Evolutionary conservation across 345 rosid genomes (phyloP).

Genomic region (Heritiera fomes): DNA sequence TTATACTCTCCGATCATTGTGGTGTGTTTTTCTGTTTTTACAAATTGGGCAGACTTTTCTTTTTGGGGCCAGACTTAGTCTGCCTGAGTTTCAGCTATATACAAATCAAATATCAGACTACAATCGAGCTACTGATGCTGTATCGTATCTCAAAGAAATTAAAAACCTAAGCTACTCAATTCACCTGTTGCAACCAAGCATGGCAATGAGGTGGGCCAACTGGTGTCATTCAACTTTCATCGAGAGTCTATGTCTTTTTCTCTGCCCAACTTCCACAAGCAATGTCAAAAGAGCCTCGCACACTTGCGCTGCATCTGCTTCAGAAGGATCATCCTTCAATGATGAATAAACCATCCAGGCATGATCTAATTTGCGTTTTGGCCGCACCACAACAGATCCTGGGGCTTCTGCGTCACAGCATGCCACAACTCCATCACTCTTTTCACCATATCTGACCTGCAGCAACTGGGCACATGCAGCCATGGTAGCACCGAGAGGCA

Average conservation of each 20-base stretch:
- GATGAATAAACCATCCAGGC: constrained; percentile 99
- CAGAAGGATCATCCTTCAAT: constrained; percentile 60
- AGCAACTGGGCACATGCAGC: constrained; percentile 96
- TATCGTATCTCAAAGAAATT: background rate
- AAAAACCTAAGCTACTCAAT: background rate
- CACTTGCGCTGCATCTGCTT: constrained; percentile 84
- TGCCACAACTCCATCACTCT: constrained; percentile 90
- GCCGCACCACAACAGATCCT: constrained; percentile 84
- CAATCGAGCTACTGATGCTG: background rate
- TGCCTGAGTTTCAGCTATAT: background rate
- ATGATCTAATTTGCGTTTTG: constrained; percentile 79
- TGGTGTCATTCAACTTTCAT: constrained; percentile 35
- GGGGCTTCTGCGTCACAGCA: constrained; percentile 93
- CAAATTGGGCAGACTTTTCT: background rate
- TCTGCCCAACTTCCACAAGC: constrained; percentile 75
- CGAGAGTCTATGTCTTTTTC: constrained; percentile 38
- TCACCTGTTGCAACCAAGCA: background rate
- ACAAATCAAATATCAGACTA: constrained; percentile 6
- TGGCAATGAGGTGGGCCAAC: background rate
- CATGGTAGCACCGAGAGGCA: constrained; percentile 94
- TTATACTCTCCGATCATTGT: background rate
- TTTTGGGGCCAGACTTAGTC: background rate
- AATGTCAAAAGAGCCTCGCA: constrained; percentile 87
- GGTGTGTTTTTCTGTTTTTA: background rate
- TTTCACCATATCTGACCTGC: constrained; percentile 77